phyloP scores from a whole-genome alignment of 176 grass and related monocot genomes.

The Alloteropsis semialata region DNA sequence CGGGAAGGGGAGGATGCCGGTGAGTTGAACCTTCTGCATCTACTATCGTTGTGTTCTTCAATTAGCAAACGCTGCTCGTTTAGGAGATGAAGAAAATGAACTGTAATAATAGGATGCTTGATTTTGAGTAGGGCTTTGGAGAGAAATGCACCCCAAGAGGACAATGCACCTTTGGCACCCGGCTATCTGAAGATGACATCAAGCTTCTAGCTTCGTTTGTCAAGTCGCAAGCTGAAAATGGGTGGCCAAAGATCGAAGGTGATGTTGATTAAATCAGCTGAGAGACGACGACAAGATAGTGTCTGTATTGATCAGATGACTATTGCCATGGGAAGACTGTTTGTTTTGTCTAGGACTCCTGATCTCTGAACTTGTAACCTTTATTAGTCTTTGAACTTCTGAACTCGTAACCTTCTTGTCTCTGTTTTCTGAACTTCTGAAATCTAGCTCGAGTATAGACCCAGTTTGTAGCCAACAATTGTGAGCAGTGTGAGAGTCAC shows the following conservation, averaged over 20 bases:
- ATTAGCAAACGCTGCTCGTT: neutral
- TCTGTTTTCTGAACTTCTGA: neutral
- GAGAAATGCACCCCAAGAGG: conserved; percentile 78
- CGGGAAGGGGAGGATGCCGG: conserved; percentile 89
- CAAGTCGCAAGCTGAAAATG: conserved; percentile 67
- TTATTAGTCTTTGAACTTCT: neutral
- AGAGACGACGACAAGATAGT: neutral
- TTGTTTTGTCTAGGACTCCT: neutral
- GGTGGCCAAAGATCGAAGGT: conserved; percentile 77
- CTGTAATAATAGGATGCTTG: neutral
- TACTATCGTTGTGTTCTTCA: neutral
- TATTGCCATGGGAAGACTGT: neutral
- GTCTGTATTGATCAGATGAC: neutral
- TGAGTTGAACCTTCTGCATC: conserved; percentile 21
- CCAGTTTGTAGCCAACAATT: neutral
- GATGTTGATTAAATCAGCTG: conserved; percentile 48
- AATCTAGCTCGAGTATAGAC: too few relatives aligned
- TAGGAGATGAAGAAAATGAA: neutral
- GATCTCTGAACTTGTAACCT: neutral
- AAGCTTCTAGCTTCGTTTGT: conserved; percentile 75
- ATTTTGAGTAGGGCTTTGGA: conserved; percentile 62
- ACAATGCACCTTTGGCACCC: conserved; percentile 75
- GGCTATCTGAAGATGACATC: conserved; percentile 76
- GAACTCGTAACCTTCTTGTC: neutral
- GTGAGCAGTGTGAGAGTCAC: neutral